Conservation (phyloP, 192 early-diverging fungal genomes). For the Cetraspora pellucida region DNA sequence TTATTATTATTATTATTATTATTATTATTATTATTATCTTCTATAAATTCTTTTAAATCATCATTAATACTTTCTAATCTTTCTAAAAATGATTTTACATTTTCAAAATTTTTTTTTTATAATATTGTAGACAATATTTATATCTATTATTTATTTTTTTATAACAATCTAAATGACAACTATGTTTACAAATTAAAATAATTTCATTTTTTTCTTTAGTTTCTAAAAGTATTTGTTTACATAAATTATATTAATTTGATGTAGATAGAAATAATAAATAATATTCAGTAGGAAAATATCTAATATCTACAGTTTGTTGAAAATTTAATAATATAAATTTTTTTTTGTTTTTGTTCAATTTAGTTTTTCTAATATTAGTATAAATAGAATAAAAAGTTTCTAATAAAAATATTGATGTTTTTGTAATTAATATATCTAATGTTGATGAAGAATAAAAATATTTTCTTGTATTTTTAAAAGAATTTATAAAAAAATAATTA, state of each 20-base stretch:
- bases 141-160: no score
- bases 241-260: background rate
- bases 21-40: background rate
- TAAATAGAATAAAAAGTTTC: background rate
- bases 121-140: background rate
- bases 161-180: no score
- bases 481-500: background rate
- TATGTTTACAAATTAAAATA: background rate
- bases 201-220: background rate
- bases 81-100: background rate
- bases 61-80: background rate
- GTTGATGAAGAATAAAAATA: background rate
- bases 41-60: background rate
- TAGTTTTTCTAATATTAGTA: background rate
- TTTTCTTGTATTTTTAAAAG: background rate
- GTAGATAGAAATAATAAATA: background rate
- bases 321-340: background rate
- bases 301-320: background rate
- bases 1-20: background rate
- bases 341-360: background rate
- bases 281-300: background rate
- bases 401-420: background rate
- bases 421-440: background rate
- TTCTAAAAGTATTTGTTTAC: background rate
- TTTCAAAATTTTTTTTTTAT: background rate